phyloP scores from a whole-genome alignment of 768 basidiomycete species.

The Lactifluus subvellereus region DNA sequence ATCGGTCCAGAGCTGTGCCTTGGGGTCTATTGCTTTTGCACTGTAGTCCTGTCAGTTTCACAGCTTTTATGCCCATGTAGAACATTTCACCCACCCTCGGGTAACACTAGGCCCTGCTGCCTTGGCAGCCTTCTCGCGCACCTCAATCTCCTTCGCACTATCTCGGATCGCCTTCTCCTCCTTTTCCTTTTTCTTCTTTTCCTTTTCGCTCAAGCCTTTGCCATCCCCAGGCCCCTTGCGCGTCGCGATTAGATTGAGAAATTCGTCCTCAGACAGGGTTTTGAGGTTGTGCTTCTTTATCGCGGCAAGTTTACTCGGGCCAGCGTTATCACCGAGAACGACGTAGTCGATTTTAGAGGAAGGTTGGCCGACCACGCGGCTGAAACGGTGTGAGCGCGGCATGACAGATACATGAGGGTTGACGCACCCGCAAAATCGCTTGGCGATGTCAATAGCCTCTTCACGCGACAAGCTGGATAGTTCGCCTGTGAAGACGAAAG shows the following conservation, averaged over 20 bases:
- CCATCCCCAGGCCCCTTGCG: slow-evolving; percentile 45
- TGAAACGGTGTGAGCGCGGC: slow-evolving; percentile 30
- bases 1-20: slow-evolving; percentile 86
- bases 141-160: slow-evolving; percentile 75
- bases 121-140: slow-evolving; percentile 47
- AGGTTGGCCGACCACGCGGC: slow-evolving; percentile 81
- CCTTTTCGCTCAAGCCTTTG: slow-evolving; percentile 64
- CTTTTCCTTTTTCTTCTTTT: slow-evolving; percentile 71
- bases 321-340: slow-evolving; percentile 82
- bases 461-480: slow-evolving; percentile 81
- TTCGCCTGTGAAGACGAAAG: slow-evolving; percentile 96
- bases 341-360: slow-evolving; percentile 89
- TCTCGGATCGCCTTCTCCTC: slow-evolving; percentile 70
- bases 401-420: not conserved
- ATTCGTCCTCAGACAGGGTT: slow-evolving; percentile 82
- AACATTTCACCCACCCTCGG: slow-evolving; percentile 25
- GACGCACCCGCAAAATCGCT: slow-evolving; percentile 85
- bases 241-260: slow-evolving; percentile 74
- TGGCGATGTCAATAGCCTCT: slow-evolving; percentile 80
- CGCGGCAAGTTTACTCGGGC: slow-evolving; percentile 78
- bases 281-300: slow-evolving; percentile 76
- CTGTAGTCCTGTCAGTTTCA: slow-evolving; percentile 21
- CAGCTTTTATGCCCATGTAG: not conserved
- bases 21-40: slow-evolving; percentile 37
- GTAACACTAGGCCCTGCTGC: slow-evolving; percentile 13